Conservation (phyloP, 2,329 filamentous ascomycete species). For the Daldinia sp. region DNA sequence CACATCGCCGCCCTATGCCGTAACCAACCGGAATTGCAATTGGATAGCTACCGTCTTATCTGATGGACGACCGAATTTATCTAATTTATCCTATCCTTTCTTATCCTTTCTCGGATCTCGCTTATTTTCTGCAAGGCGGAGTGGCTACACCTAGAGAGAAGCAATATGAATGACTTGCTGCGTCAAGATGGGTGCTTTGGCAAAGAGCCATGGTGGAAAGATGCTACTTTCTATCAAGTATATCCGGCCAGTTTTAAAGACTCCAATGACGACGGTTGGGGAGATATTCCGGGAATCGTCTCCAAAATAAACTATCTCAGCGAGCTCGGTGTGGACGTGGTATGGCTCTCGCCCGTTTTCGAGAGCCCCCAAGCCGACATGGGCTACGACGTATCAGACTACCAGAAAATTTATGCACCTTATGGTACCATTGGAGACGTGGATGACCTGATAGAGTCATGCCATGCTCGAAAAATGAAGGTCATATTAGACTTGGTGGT, state of each 20-base stretch:
- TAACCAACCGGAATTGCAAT: background rate
- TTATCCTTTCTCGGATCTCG: background rate
- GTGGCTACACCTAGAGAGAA: background rate
- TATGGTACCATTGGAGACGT: constrained; percentile 75
- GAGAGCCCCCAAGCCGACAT: constrained; percentile 71
- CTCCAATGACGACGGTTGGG: constrained; percentile 68
- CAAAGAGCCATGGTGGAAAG: constrained; percentile 56
- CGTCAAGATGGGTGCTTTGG: constrained; percentile 45
- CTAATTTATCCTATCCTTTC: background rate
- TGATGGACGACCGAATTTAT: constrained; percentile 1
- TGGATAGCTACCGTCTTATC: background rate
- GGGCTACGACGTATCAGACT: constrained; percentile 78
- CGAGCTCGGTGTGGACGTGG: constrained; percentile 67
- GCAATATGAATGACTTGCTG: constrained; percentile 48
- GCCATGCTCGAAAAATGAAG: constrained; percentile 68
- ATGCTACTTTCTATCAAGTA: constrained; percentile 59
- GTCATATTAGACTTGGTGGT: constrained; percentile 77
- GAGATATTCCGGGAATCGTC: constrained; percentile 71
- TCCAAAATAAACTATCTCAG: constrained; percentile 71
- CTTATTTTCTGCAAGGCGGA: background rate
- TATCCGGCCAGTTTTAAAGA: constrained; percentile 68
- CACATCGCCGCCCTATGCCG: background rate
- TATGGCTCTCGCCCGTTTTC: constrained; percentile 65
- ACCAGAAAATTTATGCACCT: constrained; percentile 69
- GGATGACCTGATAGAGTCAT: constrained; percentile 66